phyloP scores from a whole-genome alignment of 495 filamentous ascomycete genomes.

The Daldinia bambusicola region DNA sequence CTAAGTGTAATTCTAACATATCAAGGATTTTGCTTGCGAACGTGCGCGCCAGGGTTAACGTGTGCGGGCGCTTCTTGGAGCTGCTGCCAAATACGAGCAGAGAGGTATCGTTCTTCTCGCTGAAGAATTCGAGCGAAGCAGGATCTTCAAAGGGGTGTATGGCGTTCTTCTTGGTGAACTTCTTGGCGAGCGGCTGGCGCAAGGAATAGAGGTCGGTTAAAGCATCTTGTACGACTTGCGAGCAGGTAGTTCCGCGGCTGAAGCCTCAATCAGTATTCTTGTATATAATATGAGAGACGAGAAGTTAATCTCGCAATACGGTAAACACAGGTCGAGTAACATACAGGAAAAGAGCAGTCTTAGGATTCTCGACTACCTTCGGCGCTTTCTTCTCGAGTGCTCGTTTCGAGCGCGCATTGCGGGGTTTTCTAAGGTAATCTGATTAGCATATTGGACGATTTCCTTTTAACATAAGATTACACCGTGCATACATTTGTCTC shows the following conservation, averaged over 20 bases:
- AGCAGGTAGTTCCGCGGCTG: constrained; percentile 78
- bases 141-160: constrained; percentile 94
- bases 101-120: constrained; percentile 91
- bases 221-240: constrained; percentile 78
- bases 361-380: constrained; percentile 87
- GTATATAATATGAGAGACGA: background rate
- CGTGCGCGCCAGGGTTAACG: constrained; percentile 81
- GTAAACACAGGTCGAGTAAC: background rate
- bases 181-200: constrained; percentile 79
- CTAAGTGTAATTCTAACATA: constrained; percentile 88
- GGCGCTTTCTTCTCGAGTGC: constrained; percentile 89
- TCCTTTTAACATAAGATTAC: background rate
- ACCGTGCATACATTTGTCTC: constrained; percentile 34
- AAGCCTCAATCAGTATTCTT: constrained; percentile 4
- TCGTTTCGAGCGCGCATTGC: constrained; percentile 92
- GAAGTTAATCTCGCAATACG: background rate
- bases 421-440: constrained; percentile 74
- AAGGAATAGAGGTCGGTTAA: constrained; percentile 83
- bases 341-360: constrained; percentile 81
- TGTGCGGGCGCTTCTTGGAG: constrained; percentile 93
- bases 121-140: constrained; percentile 88
- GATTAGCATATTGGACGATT: constrained; percentile 9
- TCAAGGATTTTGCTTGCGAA: constrained; percentile 89
- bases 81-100: constrained; percentile 78
- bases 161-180: constrained; percentile 94